A percentile compares a stretch with the other conserved stretches of the same genome.
These are phyloP conservation scores for Scedosporium apiospermum DNA, from an alignment of 2,329 filamentous ascomycete species.

Conservation along the genomic window DNA sequence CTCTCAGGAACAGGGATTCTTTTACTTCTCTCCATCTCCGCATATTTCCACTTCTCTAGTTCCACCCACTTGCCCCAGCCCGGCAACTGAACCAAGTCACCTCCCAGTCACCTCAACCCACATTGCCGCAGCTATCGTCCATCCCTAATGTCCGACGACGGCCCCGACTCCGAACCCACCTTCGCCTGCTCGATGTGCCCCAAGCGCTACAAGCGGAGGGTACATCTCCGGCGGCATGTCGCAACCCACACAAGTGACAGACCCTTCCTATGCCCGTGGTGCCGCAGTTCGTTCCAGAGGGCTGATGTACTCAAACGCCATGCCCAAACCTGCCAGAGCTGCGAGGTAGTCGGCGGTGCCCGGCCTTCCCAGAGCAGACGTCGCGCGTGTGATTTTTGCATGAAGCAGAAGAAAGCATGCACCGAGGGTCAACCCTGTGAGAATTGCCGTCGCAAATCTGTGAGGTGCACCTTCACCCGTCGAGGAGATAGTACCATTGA, in stretches of 20 bases:
- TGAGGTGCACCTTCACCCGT: conserved; percentile 44
- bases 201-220: conserved; percentile 25
- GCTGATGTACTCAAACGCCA: conserved; percentile 26
- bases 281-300: conserved; percentile 23
- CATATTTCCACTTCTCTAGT: no score
- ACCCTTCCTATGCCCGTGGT: conserved; percentile 20
- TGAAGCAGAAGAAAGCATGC: conserved; percentile 69
- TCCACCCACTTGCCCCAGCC: no score
- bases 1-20: no score
- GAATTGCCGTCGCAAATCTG: conserved; percentile 48
- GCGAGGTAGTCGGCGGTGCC: neutral
- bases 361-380: conserved; percentile 12
- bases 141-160: no score
- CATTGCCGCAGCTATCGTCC: no score
- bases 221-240: conserved; percentile 24
- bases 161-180: no score
- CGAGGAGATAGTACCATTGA: neutral
- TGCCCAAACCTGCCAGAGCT: conserved; percentile 20
- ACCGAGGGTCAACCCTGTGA: conserved; percentile 63
- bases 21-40: no score
- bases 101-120: no score
- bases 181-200: conserved; percentile 18
- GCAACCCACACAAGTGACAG: conserved; percentile 21
- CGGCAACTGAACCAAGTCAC: no score
- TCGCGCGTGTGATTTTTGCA: conserved; percentile 37